A percentile compares a stretch with the other conserved stretches of the same genome.
Evolutionary conservation across 1,284 basidiomycete species (phyloP).

Genomic region (Ustilago loliicola): DNA sequence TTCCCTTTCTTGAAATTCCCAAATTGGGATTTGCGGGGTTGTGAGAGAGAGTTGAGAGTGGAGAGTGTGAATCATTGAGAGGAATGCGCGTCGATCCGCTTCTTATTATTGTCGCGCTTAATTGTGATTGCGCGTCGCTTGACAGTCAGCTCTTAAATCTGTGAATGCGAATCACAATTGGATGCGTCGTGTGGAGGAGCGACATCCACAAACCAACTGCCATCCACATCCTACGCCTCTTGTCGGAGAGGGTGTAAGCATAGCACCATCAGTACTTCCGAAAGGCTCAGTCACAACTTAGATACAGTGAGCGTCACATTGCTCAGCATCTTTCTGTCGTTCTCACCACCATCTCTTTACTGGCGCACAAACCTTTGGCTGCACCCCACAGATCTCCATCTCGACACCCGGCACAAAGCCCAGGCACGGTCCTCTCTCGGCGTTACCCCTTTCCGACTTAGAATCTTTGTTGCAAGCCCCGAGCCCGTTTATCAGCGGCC

Average conservation of each 20-base stretch:
- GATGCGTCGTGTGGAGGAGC: background rate
- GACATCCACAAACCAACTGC: background rate
- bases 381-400: background rate
- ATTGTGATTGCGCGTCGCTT: background rate
- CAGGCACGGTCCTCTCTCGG: background rate
- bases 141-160: background rate
- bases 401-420: background rate
- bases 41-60: background rate
- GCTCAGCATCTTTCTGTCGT: background rate
- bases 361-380: background rate
- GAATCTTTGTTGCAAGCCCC: background rate
- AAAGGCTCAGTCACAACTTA: background rate
- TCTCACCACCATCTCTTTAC: background rate
- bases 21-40: background rate
- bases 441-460: background rate
- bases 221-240: too few species aligned
- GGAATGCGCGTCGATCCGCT: slow-evolving; percentile 12
- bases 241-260: too few species aligned
- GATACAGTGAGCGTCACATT: background rate
- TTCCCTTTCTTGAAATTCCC: too few species aligned
- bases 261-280: too few species aligned
- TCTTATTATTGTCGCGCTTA: background rate
- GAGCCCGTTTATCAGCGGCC: background rate
- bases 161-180: background rate
- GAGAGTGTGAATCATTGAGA: background rate